A percentile compares a stretch with the other conserved stretches of the same genome.
phyloP scores from a whole-genome alignment of 2,329 filamentous ascomycete genomes.

The Lizonia empirigonia region DNA sequence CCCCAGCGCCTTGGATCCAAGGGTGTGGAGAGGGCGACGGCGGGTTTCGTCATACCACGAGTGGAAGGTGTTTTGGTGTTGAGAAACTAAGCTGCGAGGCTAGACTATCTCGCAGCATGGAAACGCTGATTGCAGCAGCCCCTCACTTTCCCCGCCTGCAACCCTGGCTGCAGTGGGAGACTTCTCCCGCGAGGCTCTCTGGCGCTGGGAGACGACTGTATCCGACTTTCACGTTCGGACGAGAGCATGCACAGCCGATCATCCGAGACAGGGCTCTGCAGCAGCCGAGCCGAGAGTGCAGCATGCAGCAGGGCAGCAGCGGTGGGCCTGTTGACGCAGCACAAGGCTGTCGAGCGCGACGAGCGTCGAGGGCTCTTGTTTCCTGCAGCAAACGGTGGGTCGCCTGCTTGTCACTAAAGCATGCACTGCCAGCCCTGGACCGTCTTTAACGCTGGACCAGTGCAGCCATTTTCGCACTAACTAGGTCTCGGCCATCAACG shows the following conservation, averaged over 20 bases:
- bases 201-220: too few relatives aligned
- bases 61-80: constrained; percentile 29
- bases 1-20: constrained; percentile 11
- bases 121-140: constrained; percentile 19
- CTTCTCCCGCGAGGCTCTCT: constrained; percentile 7
- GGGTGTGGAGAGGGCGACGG: constrained; percentile 8
- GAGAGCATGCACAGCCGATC: constrained; percentile 16
- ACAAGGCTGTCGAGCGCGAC: too few relatives aligned
- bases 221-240: too few relatives aligned
- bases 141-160: constrained; percentile 16
- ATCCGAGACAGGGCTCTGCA: constrained; percentile 5
- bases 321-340: constrained; percentile 8
- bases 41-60: constrained; percentile 19
- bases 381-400: constrained; percentile 14
- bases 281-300: neutral
- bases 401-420: constrained; percentile 11
- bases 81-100: constrained; percentile 30
- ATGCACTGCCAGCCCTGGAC: constrained; percentile 8
- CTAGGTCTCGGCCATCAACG: constrained; percentile 10
- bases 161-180: neutral
- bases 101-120: constrained; percentile 25
- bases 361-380: too few relatives aligned
- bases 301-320: neutral
- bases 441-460: constrained; percentile 1
- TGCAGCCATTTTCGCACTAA: constrained; percentile 6